phyloP scores from a whole-genome alignment of 257 asterid genomes.

The Phtheirospermum japonicum region DNA sequence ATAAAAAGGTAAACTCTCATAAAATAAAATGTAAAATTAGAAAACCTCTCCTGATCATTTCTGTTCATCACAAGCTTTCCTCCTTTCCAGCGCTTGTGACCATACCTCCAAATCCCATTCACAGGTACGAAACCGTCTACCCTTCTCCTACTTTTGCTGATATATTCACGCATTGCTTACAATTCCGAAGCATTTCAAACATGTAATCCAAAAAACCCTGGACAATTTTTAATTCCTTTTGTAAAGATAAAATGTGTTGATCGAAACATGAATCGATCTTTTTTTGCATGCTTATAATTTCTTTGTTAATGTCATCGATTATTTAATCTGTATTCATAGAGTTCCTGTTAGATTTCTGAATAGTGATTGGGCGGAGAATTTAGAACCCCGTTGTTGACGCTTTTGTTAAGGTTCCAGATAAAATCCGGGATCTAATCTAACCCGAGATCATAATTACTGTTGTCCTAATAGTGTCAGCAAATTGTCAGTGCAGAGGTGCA shows the following conservation, averaged over 20 bases:
- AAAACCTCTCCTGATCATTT: no score
- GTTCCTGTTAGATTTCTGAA: background rate
- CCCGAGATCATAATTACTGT: background rate
- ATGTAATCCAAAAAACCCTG: background rate
- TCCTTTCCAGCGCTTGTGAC: constrained; percentile 7
- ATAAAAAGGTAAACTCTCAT: background rate
- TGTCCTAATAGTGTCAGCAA: constrained; percentile 1
- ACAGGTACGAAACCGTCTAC: no score
- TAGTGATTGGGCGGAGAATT: background rate
- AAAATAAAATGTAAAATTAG: background rate
- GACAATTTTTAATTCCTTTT: no score
- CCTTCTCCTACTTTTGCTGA: background rate
- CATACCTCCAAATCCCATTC: background rate
- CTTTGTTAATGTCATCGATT: background rate
- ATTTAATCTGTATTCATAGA: background rate
- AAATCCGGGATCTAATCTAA: background rate
- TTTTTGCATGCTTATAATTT: background rate
- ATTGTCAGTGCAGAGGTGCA: constrained; percentile 9
- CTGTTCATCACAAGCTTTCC: background rate
- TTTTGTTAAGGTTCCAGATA: constrained; percentile 1
- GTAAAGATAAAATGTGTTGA: no score
- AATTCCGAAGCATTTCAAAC: background rate
- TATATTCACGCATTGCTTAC: background rate
- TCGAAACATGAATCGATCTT: background rate
- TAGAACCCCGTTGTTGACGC: background rate